Conservation (phyloP, 2,329 filamentous ascomycete species). For the Fusarium euwallaceae region DNA sequence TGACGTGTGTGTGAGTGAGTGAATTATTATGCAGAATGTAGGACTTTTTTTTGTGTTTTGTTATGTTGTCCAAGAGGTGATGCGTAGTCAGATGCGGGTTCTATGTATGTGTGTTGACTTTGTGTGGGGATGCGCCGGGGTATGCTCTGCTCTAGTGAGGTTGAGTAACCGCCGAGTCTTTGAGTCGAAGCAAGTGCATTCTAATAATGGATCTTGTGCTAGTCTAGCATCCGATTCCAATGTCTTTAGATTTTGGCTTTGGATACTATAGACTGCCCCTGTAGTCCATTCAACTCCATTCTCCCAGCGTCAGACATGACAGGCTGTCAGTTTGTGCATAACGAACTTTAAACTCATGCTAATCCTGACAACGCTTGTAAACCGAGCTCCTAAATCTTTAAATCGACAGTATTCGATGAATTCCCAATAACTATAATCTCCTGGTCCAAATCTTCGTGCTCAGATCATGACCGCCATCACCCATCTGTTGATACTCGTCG, state of each 20-base stretch:
- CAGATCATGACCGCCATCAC: constrained; percentile 2
- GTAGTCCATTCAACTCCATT: background rate
- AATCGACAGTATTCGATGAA: constrained; percentile 2
- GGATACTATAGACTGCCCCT: background rate
- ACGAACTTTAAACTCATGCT: constrained; percentile 11
- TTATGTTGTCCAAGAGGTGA: constrained; percentile 9
- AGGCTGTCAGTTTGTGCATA: background rate
- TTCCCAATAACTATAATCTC: background rate
- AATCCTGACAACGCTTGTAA: constrained; percentile 23
- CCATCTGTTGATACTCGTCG: background rate
- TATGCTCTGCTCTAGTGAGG: constrained; percentile 22
- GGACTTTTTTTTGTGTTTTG: constrained; percentile 8
- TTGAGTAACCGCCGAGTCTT: constrained; percentile 12
- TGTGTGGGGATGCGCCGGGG: constrained; percentile 42
- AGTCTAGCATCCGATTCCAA: background rate
- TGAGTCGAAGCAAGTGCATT: background rate
- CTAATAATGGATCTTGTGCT: background rate
- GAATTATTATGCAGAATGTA: background rate
- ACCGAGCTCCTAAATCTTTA: constrained; percentile 14
- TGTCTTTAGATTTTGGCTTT: background rate
- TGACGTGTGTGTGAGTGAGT: constrained; percentile 3
- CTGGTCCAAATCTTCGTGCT: constrained; percentile 2
- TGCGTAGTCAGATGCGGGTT: constrained; percentile 24
- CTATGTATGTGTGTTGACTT: constrained; percentile 36
- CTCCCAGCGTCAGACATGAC: background rate